phyloP scores from a whole-genome alignment of 2,329 filamentous ascomycete species.

The Leptographium wingfieldii region DNA sequence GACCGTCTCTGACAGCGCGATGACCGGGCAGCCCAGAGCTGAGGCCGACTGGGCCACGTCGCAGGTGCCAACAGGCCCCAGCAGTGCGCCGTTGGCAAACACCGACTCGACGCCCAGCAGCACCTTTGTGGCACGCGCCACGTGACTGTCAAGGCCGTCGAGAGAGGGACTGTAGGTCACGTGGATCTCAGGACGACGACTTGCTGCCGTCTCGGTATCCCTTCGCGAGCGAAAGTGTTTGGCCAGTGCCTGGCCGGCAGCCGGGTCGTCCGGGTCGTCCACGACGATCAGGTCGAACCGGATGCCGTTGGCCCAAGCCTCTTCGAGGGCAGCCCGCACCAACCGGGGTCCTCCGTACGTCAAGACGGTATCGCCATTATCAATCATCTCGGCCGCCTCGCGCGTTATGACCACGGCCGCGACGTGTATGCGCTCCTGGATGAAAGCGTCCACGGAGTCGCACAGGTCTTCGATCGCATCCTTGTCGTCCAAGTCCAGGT shows the following conservation, averaged over 20 bases:
- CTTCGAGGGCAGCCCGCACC: slow-evolving; percentile 68
- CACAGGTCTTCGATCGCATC: slow-evolving; percentile 70
- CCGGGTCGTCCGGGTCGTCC: slow-evolving; percentile 50
- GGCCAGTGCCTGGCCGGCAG: slow-evolving; percentile 47
- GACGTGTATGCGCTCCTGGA: slow-evolving; percentile 77
- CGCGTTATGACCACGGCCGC: slow-evolving; percentile 77
- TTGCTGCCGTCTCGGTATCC: neutral
- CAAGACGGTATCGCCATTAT: slow-evolving; percentile 67
- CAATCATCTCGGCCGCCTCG: slow-evolving; percentile 63
- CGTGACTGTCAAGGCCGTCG: slow-evolving; percentile 61
- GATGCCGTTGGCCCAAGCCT: slow-evolving; percentile 57
- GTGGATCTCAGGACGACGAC: slow-evolving; percentile 16
- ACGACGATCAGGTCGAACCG: slow-evolving; percentile 75
- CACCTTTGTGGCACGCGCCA: slow-evolving; percentile 54
- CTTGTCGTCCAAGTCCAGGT: slow-evolving; percentile 70
- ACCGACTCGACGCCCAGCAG: slow-evolving; percentile 86
- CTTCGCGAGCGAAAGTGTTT: slow-evolving; percentile 38
- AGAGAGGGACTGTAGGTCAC: slow-evolving; percentile 71
- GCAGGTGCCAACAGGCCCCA: slow-evolving; percentile 76
- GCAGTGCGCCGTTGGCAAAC: slow-evolving; percentile 87
- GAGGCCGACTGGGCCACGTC: slow-evolving; percentile 75
- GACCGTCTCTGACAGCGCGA: slow-evolving; percentile 85
- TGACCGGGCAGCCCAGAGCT: slow-evolving; percentile 63
- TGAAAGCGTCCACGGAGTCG: slow-evolving; percentile 75
- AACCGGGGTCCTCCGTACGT: slow-evolving; percentile 80